Evolutionary conservation across 345 rosid species (phyloP), one percentile per base, ranked within the genome.

Genomic region (Anacardium occidentale): DNA sequence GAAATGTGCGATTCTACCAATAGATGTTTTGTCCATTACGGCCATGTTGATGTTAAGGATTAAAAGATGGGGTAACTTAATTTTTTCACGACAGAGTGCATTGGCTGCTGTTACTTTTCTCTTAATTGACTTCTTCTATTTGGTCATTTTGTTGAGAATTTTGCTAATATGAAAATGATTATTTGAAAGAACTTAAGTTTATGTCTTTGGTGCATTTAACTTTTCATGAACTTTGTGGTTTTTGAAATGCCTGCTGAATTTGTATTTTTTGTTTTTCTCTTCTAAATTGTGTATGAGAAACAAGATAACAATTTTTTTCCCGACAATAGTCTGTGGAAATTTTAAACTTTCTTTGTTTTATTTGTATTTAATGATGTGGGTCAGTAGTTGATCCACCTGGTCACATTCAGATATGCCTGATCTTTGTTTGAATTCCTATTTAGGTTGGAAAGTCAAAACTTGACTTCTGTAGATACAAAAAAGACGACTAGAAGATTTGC

Each of bases 401-500:
- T 10, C 12, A n/a, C 53, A 45, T 44, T 71, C 8, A 50, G 52
- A 40, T 32, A 26, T 53, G 10, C 44, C 44, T 32, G 50, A 73
- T 59, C n/a, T 14, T 3, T 14, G 20, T 64, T 69, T 5, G 25
- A 14, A 7, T 42, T 7, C 52, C 10, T 40, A 45, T 53, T 17
- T 68, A 77, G 81, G 57, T 58, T 47, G 69, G 50, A 64, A 68
- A 75, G 48, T 18, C 70, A 50, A 53, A 45, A 56, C 53, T 55
- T 48, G 37, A 50, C 66, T 59, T 55, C 22, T 40, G 55, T 26
- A 66, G 52, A 22, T 34, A 59, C 32, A 7, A 54, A 42, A 51
- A 24, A 25, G n/a, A 66, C 55, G 55, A 40, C 67, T 20, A 55
- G 17, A 50, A 72, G 53, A 48, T 42, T 14, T 50, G 50, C 47